Evolutionary conservation across 768 basidiomycete species (phyloP).

Genomic region (Albatrellus ellisii): DNA sequence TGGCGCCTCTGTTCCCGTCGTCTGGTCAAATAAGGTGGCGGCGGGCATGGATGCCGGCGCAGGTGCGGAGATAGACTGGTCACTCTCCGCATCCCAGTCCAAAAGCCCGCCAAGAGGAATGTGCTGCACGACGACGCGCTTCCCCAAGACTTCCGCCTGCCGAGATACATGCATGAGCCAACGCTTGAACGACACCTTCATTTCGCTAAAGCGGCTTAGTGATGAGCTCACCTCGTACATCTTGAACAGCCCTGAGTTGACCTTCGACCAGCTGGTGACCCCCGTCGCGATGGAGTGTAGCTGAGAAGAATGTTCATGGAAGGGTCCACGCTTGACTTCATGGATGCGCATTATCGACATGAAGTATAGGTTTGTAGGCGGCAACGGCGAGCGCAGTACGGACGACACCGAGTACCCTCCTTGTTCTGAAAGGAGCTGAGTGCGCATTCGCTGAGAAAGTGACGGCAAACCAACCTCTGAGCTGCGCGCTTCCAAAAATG

Average conservation of each 20-base stretch:
- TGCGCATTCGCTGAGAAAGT: background rate
- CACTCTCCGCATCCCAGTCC: slow-evolving; percentile 36
- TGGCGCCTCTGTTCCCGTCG: slow-evolving; percentile 2
- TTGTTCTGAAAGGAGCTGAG: slow-evolving; percentile 34
- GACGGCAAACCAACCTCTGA: slow-evolving; percentile 42
- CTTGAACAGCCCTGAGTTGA: slow-evolving; percentile 81
- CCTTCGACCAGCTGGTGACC: slow-evolving; percentile 88
- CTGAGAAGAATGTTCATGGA: slow-evolving; percentile 87
- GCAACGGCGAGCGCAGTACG: slow-evolving; percentile 43
- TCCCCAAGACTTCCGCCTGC: slow-evolving; percentile 82
- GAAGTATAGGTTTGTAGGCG: slow-evolving; percentile 68
- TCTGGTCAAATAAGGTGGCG: background rate
- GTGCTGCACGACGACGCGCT: slow-evolving; percentile 95
- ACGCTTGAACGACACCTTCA: background rate
- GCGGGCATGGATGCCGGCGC: background rate
- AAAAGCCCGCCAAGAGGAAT: slow-evolving; percentile 75
- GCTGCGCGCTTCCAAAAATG: slow-evolving; percentile 82
- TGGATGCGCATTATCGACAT: slow-evolving; percentile 67
- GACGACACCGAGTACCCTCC: slow-evolving; percentile 48
- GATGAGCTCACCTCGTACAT: slow-evolving; percentile 71
- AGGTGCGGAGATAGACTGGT: background rate
- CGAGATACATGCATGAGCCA: background rate
- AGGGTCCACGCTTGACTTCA: slow-evolving; percentile 75
- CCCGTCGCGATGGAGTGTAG: slow-evolving; percentile 75
- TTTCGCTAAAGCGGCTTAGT: background rate